phyloP scores from a whole-genome alignment of 2,329 filamentous ascomycete species.

The Colletotrichum agaves region DNA sequence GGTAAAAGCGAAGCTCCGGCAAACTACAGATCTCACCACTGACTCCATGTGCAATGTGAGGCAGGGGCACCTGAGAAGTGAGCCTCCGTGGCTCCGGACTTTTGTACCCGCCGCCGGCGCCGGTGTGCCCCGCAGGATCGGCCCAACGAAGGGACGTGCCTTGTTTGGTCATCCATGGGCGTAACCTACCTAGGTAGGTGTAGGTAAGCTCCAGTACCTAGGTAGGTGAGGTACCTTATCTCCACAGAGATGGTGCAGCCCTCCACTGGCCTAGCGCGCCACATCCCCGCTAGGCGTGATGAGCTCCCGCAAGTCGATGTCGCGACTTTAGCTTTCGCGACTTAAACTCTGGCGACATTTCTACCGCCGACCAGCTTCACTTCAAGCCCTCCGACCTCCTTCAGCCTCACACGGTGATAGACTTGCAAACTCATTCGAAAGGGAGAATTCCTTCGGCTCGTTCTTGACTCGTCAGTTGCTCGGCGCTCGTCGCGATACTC shows the following conservation, averaged over 20 bases:
- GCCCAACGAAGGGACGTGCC: not conserved
- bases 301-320: not conserved
- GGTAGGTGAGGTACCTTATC: not conserved
- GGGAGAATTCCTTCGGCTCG: not conserved
- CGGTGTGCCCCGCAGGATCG: not conserved
- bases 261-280: not conserved
- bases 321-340: slow-evolving; percentile 24
- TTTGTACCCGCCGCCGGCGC: too few relatives aligned
- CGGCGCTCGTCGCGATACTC: too few relatives aligned
- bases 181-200: not conserved
- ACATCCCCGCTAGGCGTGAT: not conserved
- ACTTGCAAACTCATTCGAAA: not conserved
- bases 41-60: too few relatives aligned
- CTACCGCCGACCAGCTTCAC: not conserved
- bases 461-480: not conserved
- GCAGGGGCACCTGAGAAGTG: too few relatives aligned
- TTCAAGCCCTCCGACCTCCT: not conserved
- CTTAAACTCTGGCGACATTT: slow-evolving; percentile 20
- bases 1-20: too few relatives aligned
- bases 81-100: too few relatives aligned
- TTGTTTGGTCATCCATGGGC: not conserved
- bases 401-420: not conserved
- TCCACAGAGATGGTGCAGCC: not conserved
- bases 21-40: too few relatives aligned
- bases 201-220: too few relatives aligned